Conservation (phyloP, 306 rosid genomes). For the Castanopsis chinensis region DNA sequence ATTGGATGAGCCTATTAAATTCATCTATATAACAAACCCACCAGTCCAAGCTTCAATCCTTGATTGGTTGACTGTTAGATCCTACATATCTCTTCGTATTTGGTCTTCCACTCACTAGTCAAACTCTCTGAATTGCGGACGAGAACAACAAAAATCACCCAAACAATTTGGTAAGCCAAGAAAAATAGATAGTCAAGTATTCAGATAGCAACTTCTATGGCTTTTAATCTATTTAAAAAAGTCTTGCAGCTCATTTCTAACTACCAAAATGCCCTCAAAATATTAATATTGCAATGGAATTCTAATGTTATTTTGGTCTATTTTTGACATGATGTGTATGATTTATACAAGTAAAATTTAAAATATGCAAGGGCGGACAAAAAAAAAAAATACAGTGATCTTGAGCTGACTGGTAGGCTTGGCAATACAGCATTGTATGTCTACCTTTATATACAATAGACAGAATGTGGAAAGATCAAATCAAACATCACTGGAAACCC, state of each 20-base stretch:
- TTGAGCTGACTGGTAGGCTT: constrained; percentile 58
- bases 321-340: neutral
- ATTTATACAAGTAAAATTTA: neutral
- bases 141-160: constrained; percentile 1
- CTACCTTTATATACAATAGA: constrained; percentile 31
- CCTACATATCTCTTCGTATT: neutral
- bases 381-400: neutral
- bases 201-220: neutral
- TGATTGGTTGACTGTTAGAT: constrained; percentile 21
- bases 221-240: neutral
- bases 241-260: neutral
- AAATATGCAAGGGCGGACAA: neutral
- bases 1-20: no score
- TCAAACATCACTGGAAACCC: constrained; percentile 14
- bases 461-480: constrained; percentile 4
- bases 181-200: neutral
- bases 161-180: constrained; percentile 11
- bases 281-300: neutral
- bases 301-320: constrained; percentile 2
- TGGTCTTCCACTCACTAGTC: constrained; percentile 16
- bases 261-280: constrained; percentile 7
- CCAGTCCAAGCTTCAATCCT: neutral
- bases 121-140: constrained; percentile 6
- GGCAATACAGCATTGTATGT: neutral
- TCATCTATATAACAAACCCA: no score